Evolutionary conservation across 2,329 filamentous ascomycete species (phyloP).

Genomic region (Pestalotiopsis sp.): DNA sequence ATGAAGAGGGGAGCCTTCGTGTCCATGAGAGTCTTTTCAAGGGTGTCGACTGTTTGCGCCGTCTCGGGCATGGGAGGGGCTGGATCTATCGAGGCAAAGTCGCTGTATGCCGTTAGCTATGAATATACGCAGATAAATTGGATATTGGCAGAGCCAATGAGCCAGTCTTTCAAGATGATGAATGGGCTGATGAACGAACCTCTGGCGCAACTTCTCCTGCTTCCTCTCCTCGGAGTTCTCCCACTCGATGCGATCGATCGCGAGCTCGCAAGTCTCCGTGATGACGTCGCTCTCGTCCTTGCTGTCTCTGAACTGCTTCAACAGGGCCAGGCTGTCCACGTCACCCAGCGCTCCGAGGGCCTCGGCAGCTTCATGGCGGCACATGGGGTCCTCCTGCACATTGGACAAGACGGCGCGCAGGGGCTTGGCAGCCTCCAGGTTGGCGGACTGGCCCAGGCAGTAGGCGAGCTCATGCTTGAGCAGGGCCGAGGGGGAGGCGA

Average conservation of each 20-base stretch:
- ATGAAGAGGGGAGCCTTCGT: conserved; percentile 80
- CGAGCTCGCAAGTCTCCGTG: conserved; percentile 96
- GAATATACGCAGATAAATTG: neutral
- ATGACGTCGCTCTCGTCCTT: conserved; percentile 77
- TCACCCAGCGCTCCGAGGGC: conserved; percentile 88
- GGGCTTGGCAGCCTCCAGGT: conserved; percentile 72
- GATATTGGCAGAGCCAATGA: neutral
- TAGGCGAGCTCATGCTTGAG: conserved; percentile 97
- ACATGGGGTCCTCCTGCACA: conserved; percentile 88
- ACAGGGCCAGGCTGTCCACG: conserved; percentile 70
- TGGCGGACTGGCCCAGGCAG: conserved; percentile 89
- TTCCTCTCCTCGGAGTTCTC: conserved; percentile 75
- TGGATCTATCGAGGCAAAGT: conserved; percentile 94
- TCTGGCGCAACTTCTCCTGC: conserved; percentile 77
- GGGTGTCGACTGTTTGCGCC: conserved; percentile 70
- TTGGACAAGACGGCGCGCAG: conserved; percentile 77
- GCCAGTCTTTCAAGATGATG: neutral
- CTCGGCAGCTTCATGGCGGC: conserved; percentile 94
- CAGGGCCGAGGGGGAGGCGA: conserved; percentile 82
- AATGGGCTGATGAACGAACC: conserved; percentile 52
- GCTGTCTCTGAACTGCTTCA: conserved; percentile 76
- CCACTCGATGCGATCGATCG: conserved; percentile 93
- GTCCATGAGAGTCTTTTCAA: conserved; percentile 80
- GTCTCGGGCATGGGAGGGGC: conserved; percentile 82
- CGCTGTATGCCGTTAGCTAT: conserved; percentile 56